Base-by-base conservation (phyloP, 2,329 filamentous ascomycete genomes). In the Plectosphaerella plurivora region DNA sequence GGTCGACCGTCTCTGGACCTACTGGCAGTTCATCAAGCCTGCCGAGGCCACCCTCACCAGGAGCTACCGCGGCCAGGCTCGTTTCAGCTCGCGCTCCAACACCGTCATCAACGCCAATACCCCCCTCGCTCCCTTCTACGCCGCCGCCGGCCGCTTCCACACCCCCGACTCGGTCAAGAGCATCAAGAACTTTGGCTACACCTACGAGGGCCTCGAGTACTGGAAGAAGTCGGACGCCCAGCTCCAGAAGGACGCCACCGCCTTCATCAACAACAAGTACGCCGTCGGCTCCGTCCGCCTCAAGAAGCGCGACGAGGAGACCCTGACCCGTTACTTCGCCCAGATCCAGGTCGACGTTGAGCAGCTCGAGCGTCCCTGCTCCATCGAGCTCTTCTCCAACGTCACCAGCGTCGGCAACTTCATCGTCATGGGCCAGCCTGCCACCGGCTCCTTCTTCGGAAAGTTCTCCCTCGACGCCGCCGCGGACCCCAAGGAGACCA, bases 1-100 rank as follows among this genome's bases (percentile, higher is more conserved):
- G 59, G 75, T 87, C 51, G 83, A 87, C 59, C 78, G 84, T 42
- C 72, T 87, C 36, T 86, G 83, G 68, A 75, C 81, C n/a, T 72
- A 78, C 59, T 80, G 72, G 72, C 69, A 77, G 60, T 69, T 68
- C 22, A 71, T 79, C 18, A 61, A 69, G 52, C 71, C 71, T 22
- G 53, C 58, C 44, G 54, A 66, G 55, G 56, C 60, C 51, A 60
- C 70, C 42, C 71, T 74, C 58, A 59, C 51, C 18, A 53, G 51
- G 37, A 62, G 68, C 9, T 69, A 73, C 55, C 42, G 18, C 2
- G 48, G 46, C 16, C 18, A 15, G 28, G 59, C 66, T 8, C 67
- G 66, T 25, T 82, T 67, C 57, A 72, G 65, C 45, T 75, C 73
- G 6, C 63, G 69, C 1, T 51, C 55, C 5, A 70, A 72, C 15